Base-by-base conservation (phyloP, 495 filamentous ascomycete species). In the Neurospora sp. region DNA sequence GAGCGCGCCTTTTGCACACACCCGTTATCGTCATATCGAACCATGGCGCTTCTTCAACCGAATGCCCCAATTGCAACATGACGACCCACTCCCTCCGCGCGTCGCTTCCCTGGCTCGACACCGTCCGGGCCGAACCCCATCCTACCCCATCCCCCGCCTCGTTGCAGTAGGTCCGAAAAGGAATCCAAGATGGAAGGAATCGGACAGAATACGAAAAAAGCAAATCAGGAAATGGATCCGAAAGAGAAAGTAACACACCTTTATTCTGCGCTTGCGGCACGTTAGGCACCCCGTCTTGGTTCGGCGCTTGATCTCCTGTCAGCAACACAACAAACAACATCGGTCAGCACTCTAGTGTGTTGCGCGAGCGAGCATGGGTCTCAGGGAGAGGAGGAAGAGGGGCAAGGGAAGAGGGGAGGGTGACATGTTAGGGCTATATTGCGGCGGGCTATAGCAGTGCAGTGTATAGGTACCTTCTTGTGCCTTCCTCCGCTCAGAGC, bases 201-300 rank as follows among this genome's bases (percentile, higher is more conserved):
- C 31, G 20, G 35, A 70, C 18, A 39, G 39, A 70, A 41, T 70
- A 41, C 16, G 20, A 70, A 41, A 41, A 70, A 9, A 23, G 16
- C 12, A 66, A 31, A 48, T 46, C 59, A 20, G 42, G 31, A 48
- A 41, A 72, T 71, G 8, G 16, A 70, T 23, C 41, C 59, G 31
- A 70, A 38, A 16, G 7, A 66, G 40, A 27, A 59, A 8, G 35
- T 20, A 1, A 90, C 92, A 80, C 88, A 98, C 96, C 94, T 99
- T 99, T 84, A 99, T 98, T 83, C 96, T 88, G 78, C 96, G 90
- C 82, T 98, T 98, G 75, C 96, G 90, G 86, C 96, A 99, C 41
- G 96, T 99, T 82, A 98, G 83, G 82, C 96, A 99, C 16, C 96
- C 96, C 5, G 96, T 98, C 86, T 99, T 99, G 54, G 96, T 99